Evolutionary conservation across 371 early-diverging fungal genomes (phyloP).

Genomic region (Mucor velutinosus): DNA sequence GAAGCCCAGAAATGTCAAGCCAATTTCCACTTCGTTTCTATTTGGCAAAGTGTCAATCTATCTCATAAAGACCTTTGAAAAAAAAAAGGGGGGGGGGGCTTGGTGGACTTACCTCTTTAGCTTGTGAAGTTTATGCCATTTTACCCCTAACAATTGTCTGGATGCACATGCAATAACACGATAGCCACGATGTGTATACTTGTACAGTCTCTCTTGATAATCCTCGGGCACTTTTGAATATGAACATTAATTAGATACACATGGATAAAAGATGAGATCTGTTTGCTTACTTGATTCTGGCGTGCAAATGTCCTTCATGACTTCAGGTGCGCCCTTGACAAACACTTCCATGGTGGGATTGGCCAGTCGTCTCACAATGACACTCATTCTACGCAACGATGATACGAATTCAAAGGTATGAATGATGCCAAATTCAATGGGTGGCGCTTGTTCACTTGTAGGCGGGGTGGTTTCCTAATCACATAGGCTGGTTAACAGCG

Average conservation of each 20-base stretch:
- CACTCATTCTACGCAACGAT: constrained; percentile 92
- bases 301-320: constrained; percentile 83
- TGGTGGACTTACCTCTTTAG: constrained; percentile 73
- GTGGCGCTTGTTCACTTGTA: constrained; percentile 15
- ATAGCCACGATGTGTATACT: constrained; percentile 93
- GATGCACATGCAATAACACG: constrained; percentile 95
- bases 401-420: constrained; percentile 96
- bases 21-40: constrained; percentile 86
- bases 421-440: constrained; percentile 88
- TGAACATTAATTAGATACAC: constrained; percentile 8
- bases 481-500: not conserved
- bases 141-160: constrained; percentile 68
- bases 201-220: constrained; percentile 76
- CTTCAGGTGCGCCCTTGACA: constrained; percentile 98
- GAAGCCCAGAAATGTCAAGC: constrained; percentile 92
- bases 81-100: no score
- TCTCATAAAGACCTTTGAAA: no score
- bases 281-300: constrained; percentile 57
- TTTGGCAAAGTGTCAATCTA: not conserved
- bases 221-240: constrained; percentile 70
- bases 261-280: constrained; percentile 12
- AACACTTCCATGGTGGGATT: constrained; percentile 81
- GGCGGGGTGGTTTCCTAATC: not conserved
- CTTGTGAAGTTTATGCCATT: constrained; percentile 79
- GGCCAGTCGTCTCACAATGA: constrained; percentile 79